Base-by-base conservation (phyloP, 495 filamentous ascomycete species). In the Cercophora scortea region DNA sequence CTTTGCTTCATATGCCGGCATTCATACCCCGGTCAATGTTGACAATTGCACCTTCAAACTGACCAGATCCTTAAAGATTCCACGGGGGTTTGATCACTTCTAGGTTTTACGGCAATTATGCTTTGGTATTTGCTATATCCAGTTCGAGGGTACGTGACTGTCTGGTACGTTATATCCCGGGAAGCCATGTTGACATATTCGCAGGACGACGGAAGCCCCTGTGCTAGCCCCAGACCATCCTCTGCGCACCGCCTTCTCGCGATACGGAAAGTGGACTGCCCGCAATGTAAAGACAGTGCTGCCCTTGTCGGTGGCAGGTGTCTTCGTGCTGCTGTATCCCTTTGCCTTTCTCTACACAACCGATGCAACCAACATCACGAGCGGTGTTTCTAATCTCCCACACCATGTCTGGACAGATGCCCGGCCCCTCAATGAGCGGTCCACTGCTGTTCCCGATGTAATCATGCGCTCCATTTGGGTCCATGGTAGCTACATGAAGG, bases 381-480 rank as follows among this genome's bases (percentile, higher is more conserved):
- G 76, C 61, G 74, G 80, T 68, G 71, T 78, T 47, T 78, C 82
- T 45, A 73, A 78, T 54, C 74, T 87, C 12, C 85, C 86, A 15
- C 80, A 86, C 60, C 82, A 88, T 75, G 86, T 86, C 49, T 89
- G 86, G 86, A 88, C 85, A 18, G 82, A 83, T 38, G 84, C 84
- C 6, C 78, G 79, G 45, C 80, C 82, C 19, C 76, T 82, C 49
- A 56, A 64, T 45, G 69, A 70, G 39, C 55, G 59, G 42, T 54
- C 54, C 4, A 59, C 43, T 19, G 60, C 66, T 36, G 69, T 69
- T 35, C 70, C 75, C 6, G 78, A 81, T 57, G 74, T 81, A 38
- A 72, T 77, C 43, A 79, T 81, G 76, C 77, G 77, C 47, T 75
- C 77, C 15, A 68, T 79, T 50, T 81, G 78, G 78, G 66, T 81